A percentile compares a stretch with the other conserved stretches of the same genome.
phyloP scores from a whole-genome alignment of 495 filamentous ascomycete species.

The Lepraria neglecta region DNA sequence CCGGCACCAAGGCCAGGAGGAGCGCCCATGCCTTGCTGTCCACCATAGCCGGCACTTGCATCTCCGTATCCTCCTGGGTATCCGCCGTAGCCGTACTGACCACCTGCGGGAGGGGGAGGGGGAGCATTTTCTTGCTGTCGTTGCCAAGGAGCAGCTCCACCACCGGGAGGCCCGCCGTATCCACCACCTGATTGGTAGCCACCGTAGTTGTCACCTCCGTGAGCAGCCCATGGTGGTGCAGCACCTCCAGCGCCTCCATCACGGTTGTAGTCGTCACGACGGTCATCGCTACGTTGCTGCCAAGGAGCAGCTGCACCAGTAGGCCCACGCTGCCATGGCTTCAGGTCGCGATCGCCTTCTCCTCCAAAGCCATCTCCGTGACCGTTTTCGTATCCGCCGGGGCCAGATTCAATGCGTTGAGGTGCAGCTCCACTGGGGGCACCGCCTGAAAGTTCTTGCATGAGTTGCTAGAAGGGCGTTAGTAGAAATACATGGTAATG shows the following conservation, averaged over 20 bases:
- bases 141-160: constrained; percentile 65
- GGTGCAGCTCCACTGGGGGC: constrained; percentile 57
- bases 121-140: constrained; percentile 49
- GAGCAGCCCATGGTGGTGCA: constrained; percentile 50
- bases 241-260: constrained; percentile 39
- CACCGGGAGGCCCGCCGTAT: constrained; percentile 36
- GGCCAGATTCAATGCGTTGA: constrained; percentile 82
- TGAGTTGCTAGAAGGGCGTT: constrained; percentile 65
- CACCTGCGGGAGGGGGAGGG: constrained; percentile 38
- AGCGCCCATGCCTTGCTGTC: constrained; percentile 53
- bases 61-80: constrained; percentile 32
- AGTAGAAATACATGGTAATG: background rate
- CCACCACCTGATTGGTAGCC: constrained; percentile 41
- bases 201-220: constrained; percentile 48
- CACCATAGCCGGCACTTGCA: constrained; percentile 23
- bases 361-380: constrained; percentile 33
- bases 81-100: constrained; percentile 47
- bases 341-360: constrained; percentile 53
- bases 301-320: constrained; percentile 81
- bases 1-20: constrained; percentile 53
- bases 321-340: constrained; percentile 89
- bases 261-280: constrained; percentile 47
- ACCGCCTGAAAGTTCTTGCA: constrained; percentile 90
- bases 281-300: constrained; percentile 54
- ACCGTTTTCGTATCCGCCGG: constrained; percentile 51